Base-by-base conservation (phyloP, 345 rosid genomes). In the Reutealis trisperma region DNA sequence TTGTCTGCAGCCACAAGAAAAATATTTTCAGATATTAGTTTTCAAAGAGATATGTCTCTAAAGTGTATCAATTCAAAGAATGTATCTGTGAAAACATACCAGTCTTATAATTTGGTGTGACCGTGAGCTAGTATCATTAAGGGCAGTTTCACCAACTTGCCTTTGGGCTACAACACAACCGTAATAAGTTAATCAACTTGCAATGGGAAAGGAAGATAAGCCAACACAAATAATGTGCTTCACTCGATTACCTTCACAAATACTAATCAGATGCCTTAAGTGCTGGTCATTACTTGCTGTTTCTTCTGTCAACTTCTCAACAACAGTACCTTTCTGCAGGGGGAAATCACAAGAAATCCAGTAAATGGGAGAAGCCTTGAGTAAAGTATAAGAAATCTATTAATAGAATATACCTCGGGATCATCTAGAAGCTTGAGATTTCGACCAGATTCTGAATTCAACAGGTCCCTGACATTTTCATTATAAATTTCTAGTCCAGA, bases 131-230 rank as follows among this genome's bases (percentile, higher is more conserved):
- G 92, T 89, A 83, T 96, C 98, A 83, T 96, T 96, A 81, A 96
- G 86, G 73, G 97, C 97, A 70, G 99, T 96, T 88, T 96, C 98
- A 72, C 99, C 99, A 84, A 94, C 99, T 91, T 94, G 98, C 78
- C 99, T 91, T 89, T 96, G 99, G 77, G 99, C 99, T 96, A 74
- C 77, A 78, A 72, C 51, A 79, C 32, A 67, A 60, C 41, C 79
- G 62, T 74, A 47, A 42, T 74, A 27, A 79, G 12, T 79, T 81
- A 80, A 70, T 74, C 69, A 78, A 67, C 41, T n/a, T 18, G 45
- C n/a, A 24, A 41, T 13, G 34, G 9, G 30, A 61, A 18, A 66
- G 14, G 44, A 63, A 70, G 45, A 30, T 41, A 22, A 59, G 24
- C 11, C 41, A 78, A 44, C 13, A 67, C 22, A 64, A 77, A 41